Percentiles rank a stretch among this genome's conserved stretches.
These are phyloP conservation scores for Luvunga scandens DNA, from an alignment of 345 rosid genomes.

Conservation along the genomic window DNA sequence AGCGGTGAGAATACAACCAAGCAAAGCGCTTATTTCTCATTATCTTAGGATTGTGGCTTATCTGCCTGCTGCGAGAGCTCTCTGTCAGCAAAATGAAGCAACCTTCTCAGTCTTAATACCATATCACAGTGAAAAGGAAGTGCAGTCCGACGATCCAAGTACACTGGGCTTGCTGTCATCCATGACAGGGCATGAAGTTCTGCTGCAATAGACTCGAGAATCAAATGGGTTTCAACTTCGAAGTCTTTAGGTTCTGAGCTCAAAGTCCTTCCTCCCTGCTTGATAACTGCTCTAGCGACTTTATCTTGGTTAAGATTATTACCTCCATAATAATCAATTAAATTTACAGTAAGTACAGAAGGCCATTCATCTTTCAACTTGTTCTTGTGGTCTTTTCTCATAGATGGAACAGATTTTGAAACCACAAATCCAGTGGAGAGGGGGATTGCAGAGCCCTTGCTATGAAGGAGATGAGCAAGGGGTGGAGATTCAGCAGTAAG, in stretches of 20 bases:
- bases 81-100: constrained; percentile 96
- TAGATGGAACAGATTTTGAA: constrained; percentile 85
- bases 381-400: constrained; percentile 71
- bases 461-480: constrained; percentile 96
- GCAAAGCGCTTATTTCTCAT: not conserved
- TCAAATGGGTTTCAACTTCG: constrained; percentile 72
- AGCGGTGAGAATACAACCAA: not conserved
- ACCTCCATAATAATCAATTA: constrained; percentile 84
- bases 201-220: constrained; percentile 80
- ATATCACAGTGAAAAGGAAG: constrained; percentile 94
- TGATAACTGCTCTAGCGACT: constrained; percentile 41
- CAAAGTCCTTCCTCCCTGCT: constrained; percentile 57
- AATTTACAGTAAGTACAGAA: constrained; percentile 78
- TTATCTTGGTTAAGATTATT: constrained; percentile 51
- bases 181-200: constrained; percentile 98
- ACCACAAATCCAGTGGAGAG: constrained; percentile 89
- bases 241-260: constrained; percentile 64
- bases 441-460: constrained; percentile 88
- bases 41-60: constrained; percentile 25
- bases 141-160: constrained; percentile 77
- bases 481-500: constrained; percentile 99
- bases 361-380: constrained; percentile 92
- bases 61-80: constrained; percentile 58
- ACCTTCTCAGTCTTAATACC: constrained; percentile 90
- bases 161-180: constrained; percentile 96